A percentile compares a stretch with the other conserved stretches of the same genome.
phyloP scores from a whole-genome alignment of 2,329 filamentous ascomycete genomes.

The Talaromyces sp. region DNA sequence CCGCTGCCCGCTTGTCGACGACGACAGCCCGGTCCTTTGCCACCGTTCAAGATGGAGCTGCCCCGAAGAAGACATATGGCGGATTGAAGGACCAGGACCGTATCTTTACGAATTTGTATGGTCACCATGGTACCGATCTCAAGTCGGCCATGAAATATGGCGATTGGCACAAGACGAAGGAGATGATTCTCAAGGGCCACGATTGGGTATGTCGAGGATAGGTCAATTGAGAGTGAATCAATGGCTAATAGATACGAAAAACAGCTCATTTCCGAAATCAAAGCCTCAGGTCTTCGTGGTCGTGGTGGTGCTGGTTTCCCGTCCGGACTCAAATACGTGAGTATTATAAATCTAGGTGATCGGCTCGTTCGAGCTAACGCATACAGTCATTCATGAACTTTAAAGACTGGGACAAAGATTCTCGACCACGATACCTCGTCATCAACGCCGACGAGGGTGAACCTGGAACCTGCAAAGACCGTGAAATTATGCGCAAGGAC shows the following conservation, averaged over 20 bases:
- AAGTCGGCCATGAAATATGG: conserved; percentile 96
- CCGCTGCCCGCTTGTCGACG: conserved; percentile 29
- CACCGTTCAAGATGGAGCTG: conserved; percentile 67
- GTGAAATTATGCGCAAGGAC: conserved; percentile 99
- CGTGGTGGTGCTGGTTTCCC: conserved; percentile 97
- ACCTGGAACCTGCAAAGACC: conserved; percentile 98
- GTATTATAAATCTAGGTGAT: conserved; percentile 32
- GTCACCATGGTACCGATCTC: conserved; percentile 83
- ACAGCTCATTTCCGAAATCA: conserved; percentile 92
- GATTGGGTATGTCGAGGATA: conserved; percentile 63
- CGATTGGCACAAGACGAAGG: conserved; percentile 99
- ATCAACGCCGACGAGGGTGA: conserved; percentile 99
- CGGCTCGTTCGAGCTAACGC: background rate
- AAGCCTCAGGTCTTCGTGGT: conserved; percentile 90
- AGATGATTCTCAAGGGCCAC: conserved; percentile 93
- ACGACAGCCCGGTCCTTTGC: conserved; percentile 64
- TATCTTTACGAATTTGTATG: conserved; percentile 98
- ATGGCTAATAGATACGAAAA: conserved; percentile 12
- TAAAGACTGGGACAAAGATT: conserved; percentile 99
- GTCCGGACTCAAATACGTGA: conserved; percentile 97
- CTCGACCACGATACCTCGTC: conserved; percentile 89
- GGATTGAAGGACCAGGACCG: conserved; percentile 93
- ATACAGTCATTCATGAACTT: conserved; percentile 98
- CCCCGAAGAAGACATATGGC: conserved; percentile 66
- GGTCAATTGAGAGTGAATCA: background rate